Base-by-base conservation (phyloP, 441 rosid species). In the Euphorbia celastroides region DNA sequence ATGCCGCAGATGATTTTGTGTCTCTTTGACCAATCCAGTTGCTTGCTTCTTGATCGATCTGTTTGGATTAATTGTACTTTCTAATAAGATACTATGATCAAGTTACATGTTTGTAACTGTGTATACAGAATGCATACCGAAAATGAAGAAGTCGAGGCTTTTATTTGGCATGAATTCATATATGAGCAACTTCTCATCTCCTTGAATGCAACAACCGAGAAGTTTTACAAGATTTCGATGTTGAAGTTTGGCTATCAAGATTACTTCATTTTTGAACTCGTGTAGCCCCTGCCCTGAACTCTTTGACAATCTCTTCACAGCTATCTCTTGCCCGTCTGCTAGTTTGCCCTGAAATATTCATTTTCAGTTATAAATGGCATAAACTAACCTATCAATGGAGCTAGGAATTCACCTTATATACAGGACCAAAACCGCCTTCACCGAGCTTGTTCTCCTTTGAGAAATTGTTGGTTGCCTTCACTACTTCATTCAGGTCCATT, bases 141-240 rank as follows among this genome's bases (percentile, higher is more conserved):
- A 83, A 62, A 83, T 69, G 64, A 78, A 76, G 30, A 38, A 69
- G 65, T 82, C 79, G 44, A 80, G 68, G 74, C 81, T 79, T 56
- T 57, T 65, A 51, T 81, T 78, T 1, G 77, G 74, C 81, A 78
- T 66, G 71, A 67, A 78, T 26, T 78, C 81, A 41, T 79, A 77
- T 13, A 77, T 42, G 41, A 78, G 68, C 70, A 78, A 50, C 44
- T 34, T 73, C 61, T 73, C 84, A 7, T 75, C 73, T 27, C 34
- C 72, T 19, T 75, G 57, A 70, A 62, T 65, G 67, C 84, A 80
- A 52, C 79, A 75, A 22, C 81, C 81, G 7, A 77, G 70, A 65
- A 77, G 71, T 67, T 78, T 72, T 27, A 78, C 81, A 20, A 68
- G 77, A 69, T 81, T 83, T 31, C 80, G 66, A 62, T 84, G 86